A percentile compares a stretch with the other conserved stretches of the same genome.
Evolutionary conservation across 257 asterid species (phyloP).

Genomic region (Solanum appendiculatum): DNA sequence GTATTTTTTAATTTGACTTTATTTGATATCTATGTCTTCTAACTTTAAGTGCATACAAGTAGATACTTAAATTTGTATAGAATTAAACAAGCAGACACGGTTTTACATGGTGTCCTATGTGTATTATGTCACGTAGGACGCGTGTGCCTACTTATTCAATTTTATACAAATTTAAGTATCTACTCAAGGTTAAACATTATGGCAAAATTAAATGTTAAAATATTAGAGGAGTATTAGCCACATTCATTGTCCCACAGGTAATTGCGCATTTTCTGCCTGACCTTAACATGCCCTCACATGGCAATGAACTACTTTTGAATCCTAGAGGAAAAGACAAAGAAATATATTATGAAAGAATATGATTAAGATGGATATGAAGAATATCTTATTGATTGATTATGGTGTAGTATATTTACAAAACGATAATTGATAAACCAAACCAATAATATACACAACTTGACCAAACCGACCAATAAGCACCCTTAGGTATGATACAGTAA

Average conservation of each 20-base stretch:
- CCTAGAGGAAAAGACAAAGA: neutral
- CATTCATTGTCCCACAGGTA: neutral
- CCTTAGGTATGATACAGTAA: neutral
- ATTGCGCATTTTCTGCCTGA: neutral
- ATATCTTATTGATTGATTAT: neutral
- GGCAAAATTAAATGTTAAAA: neutral
- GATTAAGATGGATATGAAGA: no score
- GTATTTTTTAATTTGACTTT: no score
- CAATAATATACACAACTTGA: neutral
- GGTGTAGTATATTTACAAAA: neutral
- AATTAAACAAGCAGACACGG: no score
- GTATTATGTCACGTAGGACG: no score
- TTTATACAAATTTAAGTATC: no score
- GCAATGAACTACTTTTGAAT: neutral
- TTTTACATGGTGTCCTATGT: no score
- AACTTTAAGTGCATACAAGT: no score
- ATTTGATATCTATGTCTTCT: neutral
- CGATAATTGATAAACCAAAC: neutral
- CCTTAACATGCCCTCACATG: neutral
- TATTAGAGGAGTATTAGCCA: neutral
- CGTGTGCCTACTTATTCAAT: no score
- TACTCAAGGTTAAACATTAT: no score
- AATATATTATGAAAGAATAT: no score
- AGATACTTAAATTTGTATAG: no score
- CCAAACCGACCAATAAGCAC: neutral